Base-by-base conservation (phyloP, 192 early-diverging fungal genomes). In the Chytriomyces confervae region DNA sequence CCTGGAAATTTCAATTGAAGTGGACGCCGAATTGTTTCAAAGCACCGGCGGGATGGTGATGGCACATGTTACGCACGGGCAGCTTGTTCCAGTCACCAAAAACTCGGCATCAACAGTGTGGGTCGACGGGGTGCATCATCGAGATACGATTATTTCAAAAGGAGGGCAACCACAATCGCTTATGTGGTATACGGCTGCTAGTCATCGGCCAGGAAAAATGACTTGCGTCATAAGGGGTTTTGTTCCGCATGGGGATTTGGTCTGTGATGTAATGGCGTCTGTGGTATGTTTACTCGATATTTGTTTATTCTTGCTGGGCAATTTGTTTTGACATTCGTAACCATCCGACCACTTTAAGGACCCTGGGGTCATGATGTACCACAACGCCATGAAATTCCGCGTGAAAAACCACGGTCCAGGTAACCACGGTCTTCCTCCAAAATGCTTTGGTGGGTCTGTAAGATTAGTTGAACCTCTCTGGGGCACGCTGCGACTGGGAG, bases 381-480 rank as follows among this genome's bases (percentile, higher is more conserved):
- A 36, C 3, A 36, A 36, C 4, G 36, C 36, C 36, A 36, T 36
- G 36, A 36, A 36, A 2, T 36, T 36, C 36, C 36, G 36, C 36
- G 36, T 36, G 36, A 36, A 36, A 36, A 36, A 36, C 36, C 36
- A 36, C 36, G 36, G 36, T 36, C 36, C 36, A 36, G 36, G 36
- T 36, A 36, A 36, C 36, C 36, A 36, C 36, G 36, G 36, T 36
- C 36, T 36, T 36, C 36, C 36, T 36, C 36, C 36, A 36, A 36
- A 36, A 36, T 36, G 36, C 36, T 36, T 36, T 36, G 36, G 36
- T 4, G 36, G 36, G 36, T 36, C 36, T 36, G 72, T 74, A 36
- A 61, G 20, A 74, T 61, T 45, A 2, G 44, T 74, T 44, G 61
- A 61, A 2, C 72, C 72, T 16, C 2, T 74, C 44, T 10, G 4